phyloP scores from a whole-genome alignment of 2,329 filamentous ascomycete species.

The Exutisphaerella laricina region DNA sequence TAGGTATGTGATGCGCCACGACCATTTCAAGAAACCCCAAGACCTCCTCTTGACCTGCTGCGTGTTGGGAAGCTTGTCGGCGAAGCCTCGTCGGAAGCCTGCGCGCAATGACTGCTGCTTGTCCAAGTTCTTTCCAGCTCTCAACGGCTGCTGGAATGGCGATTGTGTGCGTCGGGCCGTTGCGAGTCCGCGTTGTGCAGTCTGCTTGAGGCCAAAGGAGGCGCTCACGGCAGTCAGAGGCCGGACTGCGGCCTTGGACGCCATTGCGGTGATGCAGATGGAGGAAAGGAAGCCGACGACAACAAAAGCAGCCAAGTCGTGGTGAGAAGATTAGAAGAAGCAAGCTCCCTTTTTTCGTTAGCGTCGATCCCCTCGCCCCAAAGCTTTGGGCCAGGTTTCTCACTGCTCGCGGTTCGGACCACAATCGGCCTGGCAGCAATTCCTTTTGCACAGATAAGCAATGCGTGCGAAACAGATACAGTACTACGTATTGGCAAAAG shows the following conservation, averaged over 20 bases:
- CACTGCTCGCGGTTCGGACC: too few species aligned
- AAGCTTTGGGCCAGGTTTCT: too few species aligned
- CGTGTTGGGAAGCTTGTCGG: constrained; percentile 28
- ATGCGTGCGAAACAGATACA: too few species aligned
- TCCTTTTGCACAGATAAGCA: too few species aligned
- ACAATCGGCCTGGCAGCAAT: too few species aligned
- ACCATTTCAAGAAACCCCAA: constrained; percentile 68
- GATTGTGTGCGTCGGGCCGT: constrained; percentile 13
- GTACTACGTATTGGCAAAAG: too few species aligned
- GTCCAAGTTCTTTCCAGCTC: constrained; percentile 15
- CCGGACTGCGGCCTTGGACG: constrained; percentile 23
- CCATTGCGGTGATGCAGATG: constrained; percentile 22
- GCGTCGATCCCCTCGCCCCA: too few species aligned
- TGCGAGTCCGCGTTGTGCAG: constrained; percentile 22
- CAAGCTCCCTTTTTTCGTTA: too few species aligned
- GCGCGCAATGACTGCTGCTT: constrained; percentile 17
- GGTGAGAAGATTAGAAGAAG: too few species aligned
- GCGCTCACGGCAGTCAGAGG: constrained; percentile 24
- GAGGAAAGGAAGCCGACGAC: too few species aligned
- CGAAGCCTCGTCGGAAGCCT: constrained; percentile 29
- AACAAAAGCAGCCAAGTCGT: too few species aligned
- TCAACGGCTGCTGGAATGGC: constrained; percentile 19
- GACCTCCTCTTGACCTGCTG: constrained; percentile 45
- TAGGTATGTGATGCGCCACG: constrained; percentile 78
- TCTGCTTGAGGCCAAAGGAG: constrained; percentile 21